Conservation (phyloP, 2,329 filamentous ascomycete species). For the Alternaria ethzedia region DNA sequence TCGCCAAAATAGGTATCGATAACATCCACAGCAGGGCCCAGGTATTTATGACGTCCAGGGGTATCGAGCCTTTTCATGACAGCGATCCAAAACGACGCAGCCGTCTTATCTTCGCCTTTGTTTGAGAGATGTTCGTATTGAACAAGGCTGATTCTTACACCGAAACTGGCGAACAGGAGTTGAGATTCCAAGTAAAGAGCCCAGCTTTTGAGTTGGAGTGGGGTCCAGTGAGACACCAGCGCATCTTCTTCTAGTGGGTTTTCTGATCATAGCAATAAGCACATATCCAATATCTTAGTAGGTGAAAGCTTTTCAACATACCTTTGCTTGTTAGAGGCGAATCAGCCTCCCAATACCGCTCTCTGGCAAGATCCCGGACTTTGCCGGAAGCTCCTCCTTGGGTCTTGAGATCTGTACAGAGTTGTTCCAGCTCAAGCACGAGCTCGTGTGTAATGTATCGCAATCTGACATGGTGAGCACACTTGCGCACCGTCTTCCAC, state of each 20-base stretch:
- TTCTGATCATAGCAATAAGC: neutral
- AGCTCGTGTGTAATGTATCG: neutral
- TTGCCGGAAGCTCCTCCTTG: neutral
- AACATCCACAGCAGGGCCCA: neutral
- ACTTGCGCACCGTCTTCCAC: neutral
- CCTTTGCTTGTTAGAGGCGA: neutral
- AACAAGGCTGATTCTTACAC: neutral
- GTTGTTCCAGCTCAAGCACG: neutral
- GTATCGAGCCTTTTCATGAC: neutral
- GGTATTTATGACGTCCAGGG: too few relatives aligned
- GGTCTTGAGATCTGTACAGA: neutral
- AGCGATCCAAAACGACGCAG: neutral
- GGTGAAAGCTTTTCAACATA: neutral
- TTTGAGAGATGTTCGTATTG: too few relatives aligned
- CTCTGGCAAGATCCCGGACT: neutral
- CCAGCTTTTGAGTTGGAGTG: neutral
- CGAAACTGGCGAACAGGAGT: neutral
- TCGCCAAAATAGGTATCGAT: neutral
- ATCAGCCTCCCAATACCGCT: neutral
- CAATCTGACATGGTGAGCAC: neutral
- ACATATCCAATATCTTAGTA: neutral
- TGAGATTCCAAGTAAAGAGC: neutral
- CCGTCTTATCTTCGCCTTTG: neutral
- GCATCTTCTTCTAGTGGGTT: neutral
- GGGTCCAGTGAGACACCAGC: neutral